These are phyloP conservation scores for Calonectria pteridis DNA, from an alignment of 2,329 filamentous ascomycete species.

Conservation along the genomic window DNA sequence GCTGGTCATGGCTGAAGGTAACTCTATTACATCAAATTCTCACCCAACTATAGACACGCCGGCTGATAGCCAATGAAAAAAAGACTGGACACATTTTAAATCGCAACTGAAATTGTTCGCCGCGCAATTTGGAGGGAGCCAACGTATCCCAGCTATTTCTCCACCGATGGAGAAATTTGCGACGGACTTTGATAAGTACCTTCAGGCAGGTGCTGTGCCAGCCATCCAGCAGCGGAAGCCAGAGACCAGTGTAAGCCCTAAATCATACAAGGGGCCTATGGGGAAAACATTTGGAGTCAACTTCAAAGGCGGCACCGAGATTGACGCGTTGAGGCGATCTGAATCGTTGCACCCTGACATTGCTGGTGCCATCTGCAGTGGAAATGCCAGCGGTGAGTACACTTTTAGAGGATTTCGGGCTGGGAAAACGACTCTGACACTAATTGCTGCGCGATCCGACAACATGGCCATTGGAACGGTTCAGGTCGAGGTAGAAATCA, in stretches of 20 bases:
- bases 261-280: not conserved
- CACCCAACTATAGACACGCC: too few relatives aligned
- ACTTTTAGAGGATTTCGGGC: not conserved
- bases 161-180: not conserved
- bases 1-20: not conserved
- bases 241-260: not conserved
- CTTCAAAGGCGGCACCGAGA: not conserved
- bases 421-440: not conserved
- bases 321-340: not conserved
- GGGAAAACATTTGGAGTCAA: not conserved
- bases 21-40: not conserved
- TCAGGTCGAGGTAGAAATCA: not conserved
- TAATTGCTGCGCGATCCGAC: not conserved
- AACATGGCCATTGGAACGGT: not conserved
- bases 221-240: not conserved
- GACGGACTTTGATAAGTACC: not conserved
- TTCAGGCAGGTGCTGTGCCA: not conserved
- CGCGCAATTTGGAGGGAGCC: not conserved
- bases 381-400: not conserved
- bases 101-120: not conserved
- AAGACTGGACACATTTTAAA: not conserved
- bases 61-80: not conserved
- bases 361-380: not conserved
- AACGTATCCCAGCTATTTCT: not conserved
- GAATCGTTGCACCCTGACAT: not conserved